phyloP scores from a whole-genome alignment of 164 flowering plant genomes.

The Macadamia integrifolia region DNA sequence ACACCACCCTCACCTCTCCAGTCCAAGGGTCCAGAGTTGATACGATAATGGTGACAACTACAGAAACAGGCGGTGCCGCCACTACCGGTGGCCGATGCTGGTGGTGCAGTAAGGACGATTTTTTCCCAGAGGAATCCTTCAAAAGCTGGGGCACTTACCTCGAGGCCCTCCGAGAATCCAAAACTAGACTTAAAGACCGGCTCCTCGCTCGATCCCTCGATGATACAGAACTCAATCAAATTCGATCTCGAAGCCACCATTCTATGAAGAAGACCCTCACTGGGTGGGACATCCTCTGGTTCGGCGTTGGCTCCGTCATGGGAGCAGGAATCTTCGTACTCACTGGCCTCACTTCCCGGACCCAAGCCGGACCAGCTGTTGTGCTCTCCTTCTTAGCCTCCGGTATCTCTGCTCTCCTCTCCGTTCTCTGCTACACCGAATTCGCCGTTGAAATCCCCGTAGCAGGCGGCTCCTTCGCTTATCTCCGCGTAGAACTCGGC shows the following conservation, averaged over 20 bases:
- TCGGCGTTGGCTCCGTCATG: constrained; percentile 42
- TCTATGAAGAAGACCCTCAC: constrained; percentile 39
- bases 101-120: constrained; percentile 28
- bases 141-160: constrained; percentile 26
- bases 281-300: constrained; percentile 57
- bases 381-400: constrained; percentile 39
- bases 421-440: constrained; percentile 52
- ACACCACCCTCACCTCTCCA: too few relatives aligned
- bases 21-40: too few relatives aligned
- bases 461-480: constrained; percentile 78
- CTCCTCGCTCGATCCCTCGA: constrained; percentile 33
- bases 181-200: constrained; percentile 27
- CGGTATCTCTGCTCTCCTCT: constrained; percentile 46
- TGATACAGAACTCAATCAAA: constrained; percentile 28
- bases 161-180: constrained; percentile 27
- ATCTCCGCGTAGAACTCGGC: constrained; percentile 69
- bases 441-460: constrained; percentile 52
- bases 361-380: constrained; percentile 44
- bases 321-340: constrained; percentile 53
- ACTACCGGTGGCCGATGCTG: constrained; percentile 11
- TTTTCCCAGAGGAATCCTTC: constrained; percentile 48
- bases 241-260: constrained; percentile 30
- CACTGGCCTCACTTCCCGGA: constrained; percentile 34
- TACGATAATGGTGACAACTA: too few relatives aligned
- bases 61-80: neutral